Percentiles rank a stretch among this genome's conserved stretches.
Conservation (phyloP, 805 yeast species). For the Kregervanrija delftensis region DNA sequence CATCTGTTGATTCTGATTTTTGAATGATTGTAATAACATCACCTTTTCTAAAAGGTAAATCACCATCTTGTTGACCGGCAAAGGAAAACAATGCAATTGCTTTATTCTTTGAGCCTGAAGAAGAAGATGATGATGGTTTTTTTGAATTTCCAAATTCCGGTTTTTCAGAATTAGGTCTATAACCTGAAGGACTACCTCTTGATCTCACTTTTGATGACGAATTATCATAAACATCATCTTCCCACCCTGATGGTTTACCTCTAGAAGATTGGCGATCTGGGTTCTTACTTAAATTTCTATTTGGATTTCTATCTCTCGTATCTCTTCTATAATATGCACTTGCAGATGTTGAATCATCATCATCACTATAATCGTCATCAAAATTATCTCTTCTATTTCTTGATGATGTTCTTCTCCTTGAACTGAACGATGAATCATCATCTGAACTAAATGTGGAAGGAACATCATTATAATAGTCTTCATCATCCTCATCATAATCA, state of each 20-base stretch:
- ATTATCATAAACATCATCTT: conserved; percentile 77
- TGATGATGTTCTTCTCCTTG: conserved; percentile 5
- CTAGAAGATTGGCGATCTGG: neutral
- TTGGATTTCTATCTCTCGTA: neutral
- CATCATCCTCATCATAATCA: conserved; percentile 40
- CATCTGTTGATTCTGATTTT: conserved; percentile 83
- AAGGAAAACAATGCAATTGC: conserved; percentile 88
- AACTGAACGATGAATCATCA: conserved; percentile 32
- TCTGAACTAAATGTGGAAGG: conserved; percentile 63
- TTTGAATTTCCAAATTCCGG: conserved; percentile 27
- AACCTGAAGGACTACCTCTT: conserved; percentile 9
- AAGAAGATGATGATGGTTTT: conserved; percentile 16
- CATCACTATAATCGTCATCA: conserved; percentile 24
- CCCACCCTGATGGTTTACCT: conserved; percentile 42
- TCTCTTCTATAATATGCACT: conserved; percentile 12
- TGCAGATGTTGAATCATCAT: conserved; percentile 23
- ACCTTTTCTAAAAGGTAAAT: conserved; percentile 88
- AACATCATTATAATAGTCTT: conserved; percentile 69
- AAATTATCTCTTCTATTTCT: conserved; percentile 18
- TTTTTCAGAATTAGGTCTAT: conserved; percentile 27
- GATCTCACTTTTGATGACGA: conserved; percentile 21
- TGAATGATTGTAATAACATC: conserved; percentile 84
- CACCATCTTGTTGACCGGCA: conserved; percentile 91
- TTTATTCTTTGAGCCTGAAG: conserved; percentile 46
- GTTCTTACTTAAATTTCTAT: neutral